Evolutionary conservation across 768 basidiomycete genomes (phyloP).

Genomic region (Hygrophorus pudorinus): DNA sequence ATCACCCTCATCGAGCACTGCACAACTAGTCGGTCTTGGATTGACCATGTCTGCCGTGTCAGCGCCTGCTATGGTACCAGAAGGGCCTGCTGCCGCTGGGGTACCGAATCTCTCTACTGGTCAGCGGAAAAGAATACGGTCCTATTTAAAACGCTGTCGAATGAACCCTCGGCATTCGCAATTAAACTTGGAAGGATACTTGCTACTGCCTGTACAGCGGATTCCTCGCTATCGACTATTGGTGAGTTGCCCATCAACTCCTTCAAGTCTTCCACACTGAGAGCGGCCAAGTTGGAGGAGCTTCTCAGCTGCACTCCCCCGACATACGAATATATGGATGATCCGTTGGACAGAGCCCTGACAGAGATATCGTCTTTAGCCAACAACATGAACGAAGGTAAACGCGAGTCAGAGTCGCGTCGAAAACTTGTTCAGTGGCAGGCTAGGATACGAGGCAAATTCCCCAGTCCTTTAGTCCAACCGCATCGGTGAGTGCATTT

Average conservation of each 20-base stretch:
- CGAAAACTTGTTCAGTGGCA: slow-evolving; percentile 89
- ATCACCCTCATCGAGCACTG: slow-evolving; percentile 51
- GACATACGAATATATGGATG: slow-evolving; percentile 60
- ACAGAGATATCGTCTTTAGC: slow-evolving; percentile 83
- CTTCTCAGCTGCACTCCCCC: slow-evolving; percentile 81
- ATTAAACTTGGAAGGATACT: slow-evolving; percentile 86
- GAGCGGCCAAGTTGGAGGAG: slow-evolving; percentile 61
- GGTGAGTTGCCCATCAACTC: slow-evolving; percentile 38
- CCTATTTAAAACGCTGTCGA: slow-evolving; percentile 85
- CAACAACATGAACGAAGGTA: slow-evolving; percentile 96
- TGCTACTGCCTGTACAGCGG: slow-evolving; percentile 90
- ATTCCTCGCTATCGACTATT: slow-evolving; percentile 95
- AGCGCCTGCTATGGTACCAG: slow-evolving; percentile 30
- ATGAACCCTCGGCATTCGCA: slow-evolving; percentile 87
- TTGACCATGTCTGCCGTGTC: slow-evolving; percentile 44
- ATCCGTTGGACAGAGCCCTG: slow-evolving; percentile 78
- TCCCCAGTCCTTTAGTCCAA: slow-evolving; percentile 96
- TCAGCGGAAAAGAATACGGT: slow-evolving; percentile 81
- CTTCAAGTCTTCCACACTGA: slow-evolving; percentile 3
- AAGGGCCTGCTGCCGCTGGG: slow-evolving; percentile 29
- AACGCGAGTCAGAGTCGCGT: slow-evolving; percentile 89
- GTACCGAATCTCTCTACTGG: slow-evolving; percentile 57
- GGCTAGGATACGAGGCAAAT: slow-evolving; percentile 77
- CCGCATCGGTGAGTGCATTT: slow-evolving; percentile 71
- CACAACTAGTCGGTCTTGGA: slow-evolving; percentile 56